Evolutionary conservation across 495 filamentous ascomycete genomes (phyloP).

Genomic region (Letharia columbiana): DNA sequence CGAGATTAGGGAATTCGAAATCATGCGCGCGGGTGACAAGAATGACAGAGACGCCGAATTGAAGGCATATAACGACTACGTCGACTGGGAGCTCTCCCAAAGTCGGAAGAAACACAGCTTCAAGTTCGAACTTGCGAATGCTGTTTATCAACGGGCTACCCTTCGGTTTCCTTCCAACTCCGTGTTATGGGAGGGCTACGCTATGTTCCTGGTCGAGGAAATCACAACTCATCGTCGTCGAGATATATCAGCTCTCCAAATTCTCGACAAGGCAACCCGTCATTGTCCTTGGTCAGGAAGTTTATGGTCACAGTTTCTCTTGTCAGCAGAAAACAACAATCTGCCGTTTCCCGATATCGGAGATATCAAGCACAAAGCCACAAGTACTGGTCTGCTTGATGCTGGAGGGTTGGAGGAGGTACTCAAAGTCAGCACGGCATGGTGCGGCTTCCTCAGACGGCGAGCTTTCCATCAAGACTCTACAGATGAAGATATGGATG

Average conservation of each 20-base stretch:
- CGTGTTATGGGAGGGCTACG: constrained; percentile 69
- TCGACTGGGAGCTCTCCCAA: constrained; percentile 69
- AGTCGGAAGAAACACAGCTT: constrained; percentile 45
- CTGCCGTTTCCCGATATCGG: constrained; percentile 71
- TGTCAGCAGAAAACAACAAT: constrained; percentile 68
- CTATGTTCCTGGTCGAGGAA: constrained; percentile 57
- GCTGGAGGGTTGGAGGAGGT: constrained; percentile 72
- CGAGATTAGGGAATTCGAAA: constrained; percentile 60
- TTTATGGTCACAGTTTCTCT: constrained; percentile 81
- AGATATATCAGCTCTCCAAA: constrained; percentile 37
- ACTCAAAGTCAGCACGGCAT: constrained; percentile 79
- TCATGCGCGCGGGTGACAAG: constrained; percentile 50
- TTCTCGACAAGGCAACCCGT: constrained; percentile 66
- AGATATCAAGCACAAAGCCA: constrained; percentile 84
- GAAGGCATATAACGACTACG: constrained; percentile 59
- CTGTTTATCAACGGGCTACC: constrained; percentile 67
- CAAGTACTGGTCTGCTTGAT: constrained; percentile 67
- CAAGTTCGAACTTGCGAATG: constrained; percentile 56
- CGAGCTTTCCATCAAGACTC: constrained; percentile 67
- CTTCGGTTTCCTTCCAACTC: constrained; percentile 63
- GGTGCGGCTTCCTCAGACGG: constrained; percentile 87
- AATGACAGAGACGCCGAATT: constrained; percentile 51
- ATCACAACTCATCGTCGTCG: constrained; percentile 31
- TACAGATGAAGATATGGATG: constrained; percentile 80
- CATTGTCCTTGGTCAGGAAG: constrained; percentile 90